These are phyloP conservation scores for Ailanthus altissimus DNA, from an alignment of 345 rosid genomes.

Conservation along the genomic window DNA sequence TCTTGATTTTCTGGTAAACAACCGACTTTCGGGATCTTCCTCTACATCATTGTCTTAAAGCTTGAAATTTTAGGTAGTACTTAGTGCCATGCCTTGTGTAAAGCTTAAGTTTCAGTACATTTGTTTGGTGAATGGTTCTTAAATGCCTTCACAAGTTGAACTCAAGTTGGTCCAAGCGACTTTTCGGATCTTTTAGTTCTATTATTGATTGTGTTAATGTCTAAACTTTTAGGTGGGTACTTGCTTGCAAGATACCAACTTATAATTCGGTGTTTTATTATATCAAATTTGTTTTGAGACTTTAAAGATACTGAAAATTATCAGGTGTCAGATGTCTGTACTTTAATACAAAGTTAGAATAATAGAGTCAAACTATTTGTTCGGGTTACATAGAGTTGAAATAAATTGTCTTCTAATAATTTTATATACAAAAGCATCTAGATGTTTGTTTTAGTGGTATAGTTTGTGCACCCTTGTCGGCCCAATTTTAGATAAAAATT, in stretches of 20 bases:
- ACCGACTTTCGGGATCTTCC: neutral
- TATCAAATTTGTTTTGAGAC: neutral
- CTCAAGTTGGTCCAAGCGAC: neutral
- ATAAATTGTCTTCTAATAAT: no score
- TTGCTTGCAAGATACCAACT: neutral
- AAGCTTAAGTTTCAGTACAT: no score
- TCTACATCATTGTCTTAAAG: neutral
- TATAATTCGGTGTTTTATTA: neutral
- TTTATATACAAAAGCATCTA: no score
- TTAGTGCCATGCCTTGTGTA: neutral
- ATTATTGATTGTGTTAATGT: neutral
- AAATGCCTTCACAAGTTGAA: slow-evolving; percentile 2
- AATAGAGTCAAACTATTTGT: no score
- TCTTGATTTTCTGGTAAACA: neutral
- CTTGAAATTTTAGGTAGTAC: neutral
- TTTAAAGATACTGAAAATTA: neutral
- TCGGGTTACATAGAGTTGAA: no score
- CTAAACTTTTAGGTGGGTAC: neutral
- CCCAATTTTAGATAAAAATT: no score
- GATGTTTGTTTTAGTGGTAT: no score
- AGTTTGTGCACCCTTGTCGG: no score
- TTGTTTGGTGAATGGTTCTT: neutral
- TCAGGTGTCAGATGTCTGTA: no score
- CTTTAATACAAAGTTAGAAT: no score
- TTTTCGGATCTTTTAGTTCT: neutral